Base-by-base conservation (phyloP, 1,139 yeast genomes). In the Zygoascus sp. region DNA sequence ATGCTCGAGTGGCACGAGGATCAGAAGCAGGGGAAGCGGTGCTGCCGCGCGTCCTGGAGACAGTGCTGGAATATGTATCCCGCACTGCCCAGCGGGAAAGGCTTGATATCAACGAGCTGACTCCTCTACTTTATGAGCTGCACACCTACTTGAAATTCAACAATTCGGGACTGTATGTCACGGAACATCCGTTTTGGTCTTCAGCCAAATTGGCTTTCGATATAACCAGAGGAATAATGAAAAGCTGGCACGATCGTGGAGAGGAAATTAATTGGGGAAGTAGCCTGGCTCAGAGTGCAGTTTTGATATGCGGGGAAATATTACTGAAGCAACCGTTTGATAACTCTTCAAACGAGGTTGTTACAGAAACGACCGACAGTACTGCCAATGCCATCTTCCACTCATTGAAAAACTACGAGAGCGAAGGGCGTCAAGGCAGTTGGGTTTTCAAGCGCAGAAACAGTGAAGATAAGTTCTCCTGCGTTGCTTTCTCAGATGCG, bases 371-470 rank as follows among this genome's bases (percentile, higher is more conserved):
- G 13, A 15, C 17, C 22, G 41, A 38, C 8, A 25, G 13, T 8
- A 32, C 11, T 4, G 19, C 41, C 7, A 23, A 32, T 9, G 41
- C 41, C 15, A 38, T 38, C 7, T 25, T 40, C 15, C 35, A 40
- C 5, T 40, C 36, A 4, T 27, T 40, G 16, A 30, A 28, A 30
- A 40, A 40, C n/a, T 40, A 40, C 27, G 36, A 40, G 21, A 30
- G 36, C 10, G 36, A 28, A 3, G n/a, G 19, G n/a, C 30, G 19
- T 3, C 15, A 5, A 7, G 30, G n/a, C 20, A 16, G 34, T 11
- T 40, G 42, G 42, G 22, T 32, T n/a, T 40, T 40, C 25, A 30
- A 32, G 27, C 20, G 36, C 9, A 21, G 27, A 16, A 28, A 27
- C 25, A 32, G 36, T 9, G 42, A 40, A 16, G 34, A 30, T 5